These are phyloP conservation scores for Brassica carinata DNA, from an alignment of 345 rosid species.

Conservation along the genomic window DNA sequence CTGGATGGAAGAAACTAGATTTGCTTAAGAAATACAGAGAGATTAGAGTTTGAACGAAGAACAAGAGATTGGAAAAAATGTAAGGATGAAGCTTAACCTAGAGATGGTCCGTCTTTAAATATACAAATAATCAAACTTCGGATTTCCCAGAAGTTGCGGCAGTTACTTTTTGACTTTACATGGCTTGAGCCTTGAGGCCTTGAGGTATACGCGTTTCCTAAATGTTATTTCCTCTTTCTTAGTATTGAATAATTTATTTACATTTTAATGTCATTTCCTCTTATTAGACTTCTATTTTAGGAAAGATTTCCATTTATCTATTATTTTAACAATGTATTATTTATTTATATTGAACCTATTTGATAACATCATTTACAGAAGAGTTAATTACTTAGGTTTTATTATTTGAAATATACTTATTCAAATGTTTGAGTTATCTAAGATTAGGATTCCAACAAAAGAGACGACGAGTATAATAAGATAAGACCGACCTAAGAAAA, in stretches of 20 bases:
- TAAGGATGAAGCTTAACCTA: not conserved
- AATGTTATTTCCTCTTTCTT: not conserved
- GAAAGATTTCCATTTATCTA: not conserved
- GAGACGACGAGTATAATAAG: no score
- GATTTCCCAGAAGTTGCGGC: slow-evolving; percentile 22
- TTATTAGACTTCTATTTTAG: not conserved
- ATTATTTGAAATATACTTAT: no score
- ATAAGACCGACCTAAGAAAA: no score
- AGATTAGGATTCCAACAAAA: no score
- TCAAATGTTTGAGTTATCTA: no score
- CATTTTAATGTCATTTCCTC: not conserved
- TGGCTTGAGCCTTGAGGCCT: not conserved
- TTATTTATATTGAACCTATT: no score
- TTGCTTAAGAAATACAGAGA: not conserved
- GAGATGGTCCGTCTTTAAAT: not conserved
- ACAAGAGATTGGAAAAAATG: not conserved
- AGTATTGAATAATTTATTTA: not conserved
- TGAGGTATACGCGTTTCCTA: not conserved
- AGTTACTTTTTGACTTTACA: not conserved
- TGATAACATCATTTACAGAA: no score
- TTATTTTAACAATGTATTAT: not conserved
- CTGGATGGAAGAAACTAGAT: not conserved
- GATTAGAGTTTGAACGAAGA: not conserved
- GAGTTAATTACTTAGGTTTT: no score
- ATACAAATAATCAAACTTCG: not conserved